Conservation (phyloP, 148 eudicot genomes). For the Talinum fruticosum region DNA sequence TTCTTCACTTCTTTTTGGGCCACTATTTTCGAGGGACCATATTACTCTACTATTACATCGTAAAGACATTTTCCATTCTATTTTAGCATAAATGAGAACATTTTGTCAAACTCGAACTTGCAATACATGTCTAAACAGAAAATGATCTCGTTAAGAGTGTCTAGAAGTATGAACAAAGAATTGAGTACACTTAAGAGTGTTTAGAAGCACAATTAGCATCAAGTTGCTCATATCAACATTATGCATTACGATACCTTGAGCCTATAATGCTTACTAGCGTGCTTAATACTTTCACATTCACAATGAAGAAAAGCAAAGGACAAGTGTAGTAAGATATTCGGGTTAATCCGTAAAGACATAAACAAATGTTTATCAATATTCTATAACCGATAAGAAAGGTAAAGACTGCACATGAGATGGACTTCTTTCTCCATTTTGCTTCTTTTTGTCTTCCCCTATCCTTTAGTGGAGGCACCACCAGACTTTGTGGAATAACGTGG, state of each 20-base stretch:
- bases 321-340: not conserved
- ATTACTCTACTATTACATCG: not conserved
- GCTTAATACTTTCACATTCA: not conserved
- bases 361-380: too few relatives aligned
- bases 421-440: not conserved
- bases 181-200: not conserved
- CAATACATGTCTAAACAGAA: constrained; percentile 23
- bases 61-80: not conserved
- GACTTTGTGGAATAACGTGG: not conserved
- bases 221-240: too few relatives aligned
- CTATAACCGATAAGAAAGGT: not conserved
- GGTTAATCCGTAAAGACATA: not conserved
- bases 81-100: not conserved
- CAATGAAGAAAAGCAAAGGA: not conserved
- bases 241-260: too few relatives aligned
- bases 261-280: too few relatives aligned
- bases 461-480: not conserved
- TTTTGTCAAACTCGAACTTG: constrained; percentile 32
- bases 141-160: too few relatives aligned
- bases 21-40: not conserved
- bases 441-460: not conserved
- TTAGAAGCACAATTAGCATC: too few relatives aligned
- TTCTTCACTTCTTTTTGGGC: not conserved
- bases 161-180: too few relatives aligned
- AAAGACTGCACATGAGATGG: not conserved